A percentile compares a stretch with the other conserved stretches of the same genome.
These are phyloP conservation scores for Colletotrichum neosansevieriae DNA, from an alignment of 2,329 filamentous ascomycete species.

Conservation along the genomic window DNA sequence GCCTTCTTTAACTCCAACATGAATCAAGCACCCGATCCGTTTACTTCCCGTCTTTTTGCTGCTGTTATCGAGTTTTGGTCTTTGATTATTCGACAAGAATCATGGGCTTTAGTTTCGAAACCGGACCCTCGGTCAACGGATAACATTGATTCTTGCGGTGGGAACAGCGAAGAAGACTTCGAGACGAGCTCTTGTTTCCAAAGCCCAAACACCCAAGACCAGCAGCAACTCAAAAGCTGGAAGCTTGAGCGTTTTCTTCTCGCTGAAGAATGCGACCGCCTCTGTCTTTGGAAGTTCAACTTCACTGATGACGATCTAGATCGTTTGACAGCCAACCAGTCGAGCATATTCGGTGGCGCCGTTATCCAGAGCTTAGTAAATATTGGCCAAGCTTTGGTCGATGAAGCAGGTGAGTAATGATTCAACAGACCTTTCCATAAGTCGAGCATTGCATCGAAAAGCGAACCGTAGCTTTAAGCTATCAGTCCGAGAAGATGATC, in stretches of 20 bases:
- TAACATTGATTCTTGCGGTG: no score
- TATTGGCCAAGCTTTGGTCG: background rate
- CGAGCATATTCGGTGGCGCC: background rate
- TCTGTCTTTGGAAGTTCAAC: constrained; percentile 9
- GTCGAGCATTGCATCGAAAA: no score
- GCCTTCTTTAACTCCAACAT: background rate
- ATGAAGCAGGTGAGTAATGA: background rate
- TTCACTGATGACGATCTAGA: constrained; percentile 4
- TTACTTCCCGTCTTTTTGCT: background rate
- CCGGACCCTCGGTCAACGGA: background rate
- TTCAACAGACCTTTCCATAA: no score
- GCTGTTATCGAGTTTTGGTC: background rate
- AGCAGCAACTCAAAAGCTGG: background rate
- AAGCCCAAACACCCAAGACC: no score
- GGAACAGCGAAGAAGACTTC: no score
- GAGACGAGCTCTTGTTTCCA: no score
- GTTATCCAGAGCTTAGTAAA: background rate
- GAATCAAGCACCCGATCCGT: background rate
- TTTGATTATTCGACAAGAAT: background rate
- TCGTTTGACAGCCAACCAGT: background rate
- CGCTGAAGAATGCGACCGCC: background rate
- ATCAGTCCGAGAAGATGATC: no score
- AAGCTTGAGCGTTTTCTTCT: background rate
- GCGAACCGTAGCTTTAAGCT: no score
- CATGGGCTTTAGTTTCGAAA: background rate